These are phyloP conservation scores for Escovopsis weberi DNA, from an alignment of 2,329 filamentous ascomycete genomes.

Conservation along the genomic window DNA sequence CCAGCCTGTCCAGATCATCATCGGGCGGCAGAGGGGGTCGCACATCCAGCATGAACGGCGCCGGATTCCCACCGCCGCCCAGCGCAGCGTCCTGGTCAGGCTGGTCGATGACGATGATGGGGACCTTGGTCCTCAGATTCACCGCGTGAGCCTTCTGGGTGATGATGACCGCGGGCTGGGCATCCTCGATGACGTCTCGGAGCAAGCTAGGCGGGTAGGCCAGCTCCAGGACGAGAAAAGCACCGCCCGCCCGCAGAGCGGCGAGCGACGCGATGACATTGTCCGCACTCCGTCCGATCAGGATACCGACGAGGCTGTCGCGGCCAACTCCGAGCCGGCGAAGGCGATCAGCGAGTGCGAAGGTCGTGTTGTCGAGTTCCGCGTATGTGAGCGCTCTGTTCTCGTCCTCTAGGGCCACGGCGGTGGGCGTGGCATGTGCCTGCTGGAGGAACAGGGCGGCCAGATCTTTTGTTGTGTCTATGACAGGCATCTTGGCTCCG, in stretches of 20 bases:
- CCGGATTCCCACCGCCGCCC: conserved; percentile 11
- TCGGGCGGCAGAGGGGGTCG: conserved; percentile 41
- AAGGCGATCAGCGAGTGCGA: conserved; percentile 47
- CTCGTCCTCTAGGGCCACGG: conserved; percentile 59
- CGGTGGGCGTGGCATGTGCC: conserved; percentile 52
- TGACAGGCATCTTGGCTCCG: conserved; percentile 38
- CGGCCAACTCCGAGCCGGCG: conserved; percentile 54
- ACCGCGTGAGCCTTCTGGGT: conserved; percentile 49
- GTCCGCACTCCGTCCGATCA: conserved; percentile 60
- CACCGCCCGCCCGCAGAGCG: conserved; percentile 62
- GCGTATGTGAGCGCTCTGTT: conserved; percentile 53
- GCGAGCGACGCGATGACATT: conserved; percentile 70
- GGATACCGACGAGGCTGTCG: conserved; percentile 60
- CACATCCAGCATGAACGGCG: conserved; percentile 19
- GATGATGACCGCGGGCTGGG: conserved; percentile 54
- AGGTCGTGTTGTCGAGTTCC: conserved; percentile 54
- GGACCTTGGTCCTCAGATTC: conserved; percentile 46
- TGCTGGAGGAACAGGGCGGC: conserved; percentile 57
- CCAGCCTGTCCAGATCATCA: conserved; percentile 56
- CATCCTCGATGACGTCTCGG: conserved; percentile 64
- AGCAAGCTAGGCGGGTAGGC: conserved; percentile 63
- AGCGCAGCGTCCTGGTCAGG: conserved; percentile 12
- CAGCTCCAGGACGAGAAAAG: conserved; percentile 66
- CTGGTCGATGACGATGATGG: conserved; percentile 51
- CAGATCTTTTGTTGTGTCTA: conserved; percentile 60